Conservation (phyloP, 2,329 filamentous ascomycete genomes). For the Pseudocercospora ulei region DNA sequence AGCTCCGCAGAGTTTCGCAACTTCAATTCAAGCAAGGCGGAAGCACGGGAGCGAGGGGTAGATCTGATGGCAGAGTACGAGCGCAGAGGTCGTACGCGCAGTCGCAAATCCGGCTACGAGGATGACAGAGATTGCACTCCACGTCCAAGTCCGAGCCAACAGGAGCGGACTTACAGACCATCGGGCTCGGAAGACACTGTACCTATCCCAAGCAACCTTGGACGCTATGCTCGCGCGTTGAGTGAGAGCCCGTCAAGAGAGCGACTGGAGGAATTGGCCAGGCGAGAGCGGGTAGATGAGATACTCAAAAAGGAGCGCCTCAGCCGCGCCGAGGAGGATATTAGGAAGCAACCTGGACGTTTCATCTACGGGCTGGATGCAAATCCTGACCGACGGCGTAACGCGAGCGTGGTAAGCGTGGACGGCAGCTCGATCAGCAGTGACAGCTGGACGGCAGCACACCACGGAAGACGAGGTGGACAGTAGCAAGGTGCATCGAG, state of each 20-base stretch:
- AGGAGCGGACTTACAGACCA: slow-evolving; percentile 3
- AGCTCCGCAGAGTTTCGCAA: slow-evolving; percentile 26
- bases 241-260: slow-evolving; percentile 32
- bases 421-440: slow-evolving; percentile 16
- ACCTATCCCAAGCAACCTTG: background rate
- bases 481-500: background rate
- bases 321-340: background rate
- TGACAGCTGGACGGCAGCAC: slow-evolving; percentile 3
- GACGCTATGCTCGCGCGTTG: slow-evolving; percentile 17
- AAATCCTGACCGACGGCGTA: slow-evolving; percentile 14
- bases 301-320: background rate
- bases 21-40: slow-evolving; percentile 13
- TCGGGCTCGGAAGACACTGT: slow-evolving; percentile 8
- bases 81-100: slow-evolving; percentile 21
- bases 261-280: slow-evolving; percentile 6
- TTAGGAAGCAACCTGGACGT: background rate
- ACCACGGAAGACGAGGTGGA: background rate
- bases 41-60: slow-evolving; percentile 16
- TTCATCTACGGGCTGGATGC: slow-evolving; percentile 21
- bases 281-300: slow-evolving; percentile 5
- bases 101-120: slow-evolving; percentile 12
- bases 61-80: slow-evolving; percentile 24
- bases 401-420: slow-evolving; percentile 17
- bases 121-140: slow-evolving; percentile 11
- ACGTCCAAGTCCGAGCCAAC: slow-evolving; percentile 1